Percentiles rank a stretch among this genome's conserved stretches.
phyloP scores from a whole-genome alignment of 352 stramenopile species.

The Globisporangium spinosum region DNA sequence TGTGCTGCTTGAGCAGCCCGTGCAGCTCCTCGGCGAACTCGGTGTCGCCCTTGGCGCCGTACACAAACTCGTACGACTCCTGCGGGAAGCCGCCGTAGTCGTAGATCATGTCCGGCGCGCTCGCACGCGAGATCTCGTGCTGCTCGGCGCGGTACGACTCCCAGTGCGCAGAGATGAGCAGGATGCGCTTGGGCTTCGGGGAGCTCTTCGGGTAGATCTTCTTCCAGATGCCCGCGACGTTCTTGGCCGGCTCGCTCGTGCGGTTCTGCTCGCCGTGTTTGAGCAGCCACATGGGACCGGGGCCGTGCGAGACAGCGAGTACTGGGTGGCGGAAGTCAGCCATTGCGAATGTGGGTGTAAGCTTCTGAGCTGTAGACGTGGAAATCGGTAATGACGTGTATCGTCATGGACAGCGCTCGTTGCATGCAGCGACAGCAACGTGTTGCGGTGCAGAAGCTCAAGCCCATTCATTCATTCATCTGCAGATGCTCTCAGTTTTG shows the following conservation, averaged over 20 bases:
- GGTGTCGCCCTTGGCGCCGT: constrained; percentile 61
- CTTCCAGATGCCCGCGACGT: constrained; percentile 46
- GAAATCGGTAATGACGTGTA: not conserved
- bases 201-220: constrained; percentile 37
- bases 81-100: constrained; percentile 88
- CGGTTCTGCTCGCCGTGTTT: constrained; percentile 37
- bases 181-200: constrained; percentile 55
- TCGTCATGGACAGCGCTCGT: not conserved
- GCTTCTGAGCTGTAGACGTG: not conserved
- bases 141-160: constrained; percentile 44
- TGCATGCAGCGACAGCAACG: not conserved
- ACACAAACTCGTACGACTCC: constrained; percentile 80
- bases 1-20: constrained; percentile 42
- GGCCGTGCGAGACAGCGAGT: constrained; percentile 56
- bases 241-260: constrained; percentile 32
- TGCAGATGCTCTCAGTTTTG: not conserved
- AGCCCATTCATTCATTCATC: not conserved
- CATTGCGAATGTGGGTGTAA: constrained; percentile 8
- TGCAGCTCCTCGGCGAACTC: constrained; percentile 67
- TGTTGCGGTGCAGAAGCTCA: not conserved
- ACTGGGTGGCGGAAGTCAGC: constrained; percentile 29
- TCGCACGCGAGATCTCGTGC: constrained; percentile 58
- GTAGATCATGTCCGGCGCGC: constrained; percentile 63
- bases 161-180: constrained; percentile 88
- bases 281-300: constrained; percentile 59